Conservation (phyloP, 164 flowering plant genomes). For the Warburgia ugandensis region DNA sequence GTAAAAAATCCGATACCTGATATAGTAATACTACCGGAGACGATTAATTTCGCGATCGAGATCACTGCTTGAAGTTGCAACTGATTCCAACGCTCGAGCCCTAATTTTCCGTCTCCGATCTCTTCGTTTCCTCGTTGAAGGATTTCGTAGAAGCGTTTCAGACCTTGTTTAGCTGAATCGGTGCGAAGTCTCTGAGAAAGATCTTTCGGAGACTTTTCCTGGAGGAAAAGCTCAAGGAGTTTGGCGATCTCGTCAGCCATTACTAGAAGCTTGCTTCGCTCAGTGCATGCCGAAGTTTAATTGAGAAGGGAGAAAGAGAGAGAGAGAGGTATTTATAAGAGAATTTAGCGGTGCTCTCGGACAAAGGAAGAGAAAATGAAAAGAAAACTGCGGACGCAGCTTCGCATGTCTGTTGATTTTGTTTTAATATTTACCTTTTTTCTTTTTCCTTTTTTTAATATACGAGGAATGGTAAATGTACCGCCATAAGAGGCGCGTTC, state of each 20-base stretch:
- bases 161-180: conserved; percentile 35
- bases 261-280: background rate
- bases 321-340: too few species aligned
- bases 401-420: too few species aligned
- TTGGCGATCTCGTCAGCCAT: conserved; percentile 48
- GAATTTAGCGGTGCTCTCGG: too few species aligned
- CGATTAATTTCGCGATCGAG: conserved; percentile 35
- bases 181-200: conserved; percentile 42
- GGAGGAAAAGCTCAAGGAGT: conserved; percentile 37
- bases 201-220: conserved; percentile 29
- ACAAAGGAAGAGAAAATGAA: too few species aligned
- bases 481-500: too few species aligned
- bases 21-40: conserved; percentile 40
- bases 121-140: conserved; percentile 25
- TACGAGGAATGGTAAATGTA: too few species aligned
- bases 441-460: too few species aligned
- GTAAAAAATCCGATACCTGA: conserved; percentile 27
- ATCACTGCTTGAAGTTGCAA: conserved; percentile 54
- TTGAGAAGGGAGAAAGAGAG: background rate
- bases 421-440: too few species aligned
- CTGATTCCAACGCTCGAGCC: conserved; percentile 45
- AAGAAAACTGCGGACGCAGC: too few species aligned
- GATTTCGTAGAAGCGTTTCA: conserved; percentile 36
- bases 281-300: background rate
- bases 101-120: conserved; percentile 25